A percentile compares a stretch with the other conserved stretches of the same genome.
Conservation (phyloP, 805 yeast species). For the Lipomyces kockii region DNA sequence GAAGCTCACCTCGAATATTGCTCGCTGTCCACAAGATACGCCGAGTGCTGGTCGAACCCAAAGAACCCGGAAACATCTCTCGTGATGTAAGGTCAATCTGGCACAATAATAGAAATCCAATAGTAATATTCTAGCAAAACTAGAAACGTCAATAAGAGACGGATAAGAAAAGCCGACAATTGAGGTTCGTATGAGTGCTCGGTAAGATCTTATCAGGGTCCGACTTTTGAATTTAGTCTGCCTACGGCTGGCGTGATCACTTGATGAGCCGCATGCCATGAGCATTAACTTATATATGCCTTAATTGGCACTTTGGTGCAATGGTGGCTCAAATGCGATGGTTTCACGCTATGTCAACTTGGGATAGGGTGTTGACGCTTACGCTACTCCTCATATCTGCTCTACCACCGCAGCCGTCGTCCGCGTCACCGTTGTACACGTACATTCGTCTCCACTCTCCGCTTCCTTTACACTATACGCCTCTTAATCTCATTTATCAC, state of each 20-base stretch:
- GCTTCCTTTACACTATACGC: background rate
- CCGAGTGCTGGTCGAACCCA: background rate
- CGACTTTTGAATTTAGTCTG: too few species aligned
- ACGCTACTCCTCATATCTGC: constrained; percentile 2
- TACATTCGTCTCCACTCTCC: background rate
- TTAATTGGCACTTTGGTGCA: background rate
- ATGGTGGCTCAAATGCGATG: background rate
- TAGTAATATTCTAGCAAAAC: too few species aligned
- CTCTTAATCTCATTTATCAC: background rate
- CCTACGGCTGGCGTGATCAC: too few species aligned
- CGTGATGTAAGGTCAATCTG: too few species aligned
- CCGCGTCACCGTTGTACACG: constrained; percentile 3
- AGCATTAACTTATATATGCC: background rate
- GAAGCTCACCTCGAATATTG: background rate
- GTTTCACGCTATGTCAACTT: background rate
- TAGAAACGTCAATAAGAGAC: too few species aligned
- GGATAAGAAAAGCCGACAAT: too few species aligned
- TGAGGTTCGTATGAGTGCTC: too few species aligned
- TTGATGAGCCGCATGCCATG: background rate
- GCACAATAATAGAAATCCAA: too few species aligned
- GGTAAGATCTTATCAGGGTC: too few species aligned
- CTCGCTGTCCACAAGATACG: background rate
- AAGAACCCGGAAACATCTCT: background rate
- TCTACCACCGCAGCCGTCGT: background rate
- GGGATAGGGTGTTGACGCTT: background rate